Evolutionary conservation across 306 rosid species (phyloP), one percentile per base, ranked within the genome.

Genomic region (Corylus avellana): DNA sequence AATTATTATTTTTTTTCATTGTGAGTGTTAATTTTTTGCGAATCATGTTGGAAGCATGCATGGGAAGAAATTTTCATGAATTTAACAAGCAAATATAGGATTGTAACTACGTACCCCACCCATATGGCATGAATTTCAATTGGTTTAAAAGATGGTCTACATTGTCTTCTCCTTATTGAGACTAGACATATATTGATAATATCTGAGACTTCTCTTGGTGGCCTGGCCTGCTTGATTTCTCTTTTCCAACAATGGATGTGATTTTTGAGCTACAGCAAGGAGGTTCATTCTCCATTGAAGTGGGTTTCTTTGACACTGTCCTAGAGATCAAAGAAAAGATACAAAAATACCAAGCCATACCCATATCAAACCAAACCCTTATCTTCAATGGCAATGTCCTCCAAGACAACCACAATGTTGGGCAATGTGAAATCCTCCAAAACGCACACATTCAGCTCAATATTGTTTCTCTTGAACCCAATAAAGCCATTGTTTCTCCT

Each of bases 241-340:
- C 12, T 9, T 17, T 17, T 67, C 14, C 51, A 39, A 39, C 51
- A 32, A 87, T 94, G 98, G 97, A 94, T 70, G 81, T 94, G 72
- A 67, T 62, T 1, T 88, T 94, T 32, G 91, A 84, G 67, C 79
- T 84, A 0, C 90, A 70, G 42, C 68, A 80, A 79, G 90, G 93
- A 2, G 71, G 47, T 6, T 3, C 88, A 4, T 94, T 94, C 89
- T 18, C 85, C 53, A 80, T 94, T 5, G 96, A 94, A 86, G 75
- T 92, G 0, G 93, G 97, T 1, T 94, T 71, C 84, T 92, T 91
- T 55, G 97, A 94, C 81, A 88, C 89, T 0, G 84, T 92, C 0
- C 25, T 82, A 0, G 95, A 91, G 56, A 90, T 94, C 82, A 94
- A 94, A 79, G 91, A 91, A 57, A 94, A 90, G 84, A 75, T 94